phyloP scores from a whole-genome alignment of 2,329 filamentous ascomycete genomes.

The Scedosporium apiospermum region DNA sequence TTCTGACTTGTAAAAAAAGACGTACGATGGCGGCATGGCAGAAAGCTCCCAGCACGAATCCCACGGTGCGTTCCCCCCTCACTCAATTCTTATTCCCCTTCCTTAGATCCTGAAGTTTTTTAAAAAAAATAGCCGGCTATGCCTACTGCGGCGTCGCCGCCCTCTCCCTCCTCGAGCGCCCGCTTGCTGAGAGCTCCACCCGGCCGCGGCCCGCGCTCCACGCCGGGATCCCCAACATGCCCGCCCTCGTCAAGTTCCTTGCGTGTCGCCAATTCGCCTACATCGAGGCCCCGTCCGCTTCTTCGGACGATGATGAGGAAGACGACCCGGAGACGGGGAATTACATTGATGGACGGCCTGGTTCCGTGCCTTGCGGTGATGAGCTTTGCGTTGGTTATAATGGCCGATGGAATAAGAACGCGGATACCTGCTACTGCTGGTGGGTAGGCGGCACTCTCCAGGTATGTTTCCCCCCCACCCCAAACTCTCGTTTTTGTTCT shows the following conservation, averaged over 20 bases:
- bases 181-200: constrained; percentile 25
- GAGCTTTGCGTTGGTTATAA: constrained; percentile 65
- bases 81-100: background rate
- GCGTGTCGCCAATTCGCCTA: constrained; percentile 56
- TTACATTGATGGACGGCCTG: constrained; percentile 23
- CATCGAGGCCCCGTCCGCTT: constrained; percentile 34
- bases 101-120: constrained; percentile 2
- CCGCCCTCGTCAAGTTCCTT: constrained; percentile 42
- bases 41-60: constrained; percentile 73
- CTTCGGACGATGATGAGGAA: constrained; percentile 33
- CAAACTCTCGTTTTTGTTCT: constrained; percentile 20
- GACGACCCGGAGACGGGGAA: constrained; percentile 16
- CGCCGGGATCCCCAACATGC: constrained; percentile 22
- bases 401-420: constrained; percentile 80
- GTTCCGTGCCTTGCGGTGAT: constrained; percentile 17
- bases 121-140: constrained; percentile 62
- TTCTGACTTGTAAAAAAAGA: constrained; percentile 31
- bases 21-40: constrained; percentile 77
- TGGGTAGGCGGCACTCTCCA: constrained; percentile 66
- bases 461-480: constrained; percentile 20
- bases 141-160: constrained; percentile 81
- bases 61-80: constrained; percentile 49
- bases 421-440: constrained; percentile 93
- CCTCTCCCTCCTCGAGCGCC: constrained; percentile 62
- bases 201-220: constrained; percentile 12